Evolutionary conservation across 306 rosid genomes (phyloP).

Genomic region (Leucaena leucocephala): DNA sequence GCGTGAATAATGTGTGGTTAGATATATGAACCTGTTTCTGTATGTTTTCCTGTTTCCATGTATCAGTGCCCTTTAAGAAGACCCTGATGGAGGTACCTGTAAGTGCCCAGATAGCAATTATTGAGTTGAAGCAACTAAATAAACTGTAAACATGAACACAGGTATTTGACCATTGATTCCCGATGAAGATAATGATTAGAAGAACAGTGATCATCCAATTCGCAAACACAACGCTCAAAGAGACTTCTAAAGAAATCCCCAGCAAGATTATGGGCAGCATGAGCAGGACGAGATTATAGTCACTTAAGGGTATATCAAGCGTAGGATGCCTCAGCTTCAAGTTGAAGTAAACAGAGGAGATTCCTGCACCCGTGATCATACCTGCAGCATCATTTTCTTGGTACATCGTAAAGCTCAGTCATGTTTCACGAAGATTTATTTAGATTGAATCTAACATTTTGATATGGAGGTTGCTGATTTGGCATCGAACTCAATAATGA

Average conservation of each 20-base stretch:
- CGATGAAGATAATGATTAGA: conserved; percentile 58
- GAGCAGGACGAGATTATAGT: conserved; percentile 60
- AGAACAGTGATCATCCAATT: conserved; percentile 76
- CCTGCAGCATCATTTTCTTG: conserved; percentile 41
- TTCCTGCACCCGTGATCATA: conserved; percentile 70
- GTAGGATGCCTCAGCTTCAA: conserved; percentile 63
- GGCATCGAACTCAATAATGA: conserved; percentile 83
- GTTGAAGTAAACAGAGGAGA: conserved; percentile 60
- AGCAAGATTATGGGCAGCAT: conserved; percentile 67
- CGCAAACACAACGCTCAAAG: conserved; percentile 56
- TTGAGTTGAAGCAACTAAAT: not conserved
- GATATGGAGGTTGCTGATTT: conserved; percentile 85
- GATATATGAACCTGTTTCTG: conserved; percentile 46
- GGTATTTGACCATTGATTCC: conserved; percentile 34
- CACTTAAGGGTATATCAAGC: conserved; percentile 58
- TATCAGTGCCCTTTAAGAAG: conserved; percentile 59
- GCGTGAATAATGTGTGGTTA: not conserved
- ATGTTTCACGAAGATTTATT: too few relatives aligned
- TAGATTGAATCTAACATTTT: conserved; percentile 60
- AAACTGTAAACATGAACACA: not conserved
- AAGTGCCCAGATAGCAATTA: not conserved
- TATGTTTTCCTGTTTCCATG: conserved; percentile 67
- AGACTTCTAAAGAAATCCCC: conserved; percentile 69
- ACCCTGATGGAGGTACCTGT: conserved; percentile 61
- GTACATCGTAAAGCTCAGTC: not conserved